phyloP scores from a whole-genome alignment of 371 early-diverging fungal species.

The Mortierella sp. region DNA sequence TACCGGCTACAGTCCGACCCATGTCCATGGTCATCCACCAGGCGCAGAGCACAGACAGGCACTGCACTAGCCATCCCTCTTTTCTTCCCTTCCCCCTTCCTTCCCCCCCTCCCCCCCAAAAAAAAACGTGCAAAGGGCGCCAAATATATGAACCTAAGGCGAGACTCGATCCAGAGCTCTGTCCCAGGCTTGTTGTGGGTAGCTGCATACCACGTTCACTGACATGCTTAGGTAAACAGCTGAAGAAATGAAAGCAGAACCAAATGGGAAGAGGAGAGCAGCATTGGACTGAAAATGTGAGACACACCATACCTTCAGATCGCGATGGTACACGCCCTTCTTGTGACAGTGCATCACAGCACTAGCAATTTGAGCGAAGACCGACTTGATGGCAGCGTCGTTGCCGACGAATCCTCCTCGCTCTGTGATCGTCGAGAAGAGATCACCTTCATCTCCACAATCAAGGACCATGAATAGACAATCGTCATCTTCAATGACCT shows the following conservation, averaged over 20 bases:
- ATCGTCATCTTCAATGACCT: slow-evolving; percentile 74
- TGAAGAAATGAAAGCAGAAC: background rate
- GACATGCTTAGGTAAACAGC: background rate
- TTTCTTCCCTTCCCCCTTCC: no score
- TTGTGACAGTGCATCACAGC: slow-evolving; percentile 70
- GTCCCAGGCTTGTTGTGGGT: no score
- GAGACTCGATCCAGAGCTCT: no score
- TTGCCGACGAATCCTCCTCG: slow-evolving; percentile 62
- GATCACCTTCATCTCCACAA: slow-evolving; percentile 75
- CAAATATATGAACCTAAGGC: no score
- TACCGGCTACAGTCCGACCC: no score
- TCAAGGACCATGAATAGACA: slow-evolving; percentile 81
- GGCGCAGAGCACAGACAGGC: no score
- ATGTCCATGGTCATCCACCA: no score
- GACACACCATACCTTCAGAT: slow-evolving; percentile 66
- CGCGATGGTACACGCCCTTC: slow-evolving; percentile 74
- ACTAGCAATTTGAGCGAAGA: slow-evolving; percentile 67
- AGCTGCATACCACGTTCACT: background rate
- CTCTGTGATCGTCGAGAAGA: slow-evolving; percentile 73
- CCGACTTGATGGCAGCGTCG: slow-evolving; percentile 60
- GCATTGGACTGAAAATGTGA: background rate
- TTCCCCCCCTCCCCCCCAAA: no score
- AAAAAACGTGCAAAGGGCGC: no score
- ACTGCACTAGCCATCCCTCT: no score
- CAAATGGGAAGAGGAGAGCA: background rate